A percentile compares a stretch with the other conserved stretches of the same genome.
Conservation (phyloP, 2,329 filamentous ascomycete genomes). For the Arthrobotrys iridis region DNA sequence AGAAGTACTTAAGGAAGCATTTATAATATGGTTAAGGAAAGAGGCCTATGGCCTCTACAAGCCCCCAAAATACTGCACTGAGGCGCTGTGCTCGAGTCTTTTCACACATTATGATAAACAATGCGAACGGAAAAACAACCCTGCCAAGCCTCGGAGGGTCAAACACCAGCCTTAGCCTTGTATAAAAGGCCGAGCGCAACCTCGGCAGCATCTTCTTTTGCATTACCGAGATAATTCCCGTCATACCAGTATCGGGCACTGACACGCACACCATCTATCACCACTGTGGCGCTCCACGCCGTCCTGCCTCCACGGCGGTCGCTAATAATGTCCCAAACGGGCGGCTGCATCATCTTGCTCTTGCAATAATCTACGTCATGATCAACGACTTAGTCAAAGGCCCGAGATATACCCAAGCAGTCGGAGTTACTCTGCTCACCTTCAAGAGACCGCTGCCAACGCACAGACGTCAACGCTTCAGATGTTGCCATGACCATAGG, state of each 20-base stretch:
- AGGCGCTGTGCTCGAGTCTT: no score
- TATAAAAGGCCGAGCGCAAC: slow-evolving; percentile 69
- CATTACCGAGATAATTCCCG: slow-evolving; percentile 85
- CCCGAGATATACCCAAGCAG: background rate
- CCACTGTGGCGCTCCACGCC: slow-evolving; percentile 66
- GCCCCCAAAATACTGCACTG: no score
- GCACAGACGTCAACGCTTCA: background rate
- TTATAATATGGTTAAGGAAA: no score
- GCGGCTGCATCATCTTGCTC: slow-evolving; percentile 13
- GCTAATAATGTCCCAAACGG: slow-evolving; percentile 39
- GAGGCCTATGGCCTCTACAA: no score
- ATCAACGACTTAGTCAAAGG: background rate
- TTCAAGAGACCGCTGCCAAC: slow-evolving; percentile 50
- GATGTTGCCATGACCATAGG: slow-evolving; percentile 17
- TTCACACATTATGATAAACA: background rate
- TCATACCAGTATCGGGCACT: slow-evolving; percentile 91
- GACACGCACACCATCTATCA: slow-evolving; percentile 71
- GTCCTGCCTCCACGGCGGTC: slow-evolving; percentile 53
- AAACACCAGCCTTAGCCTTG: background rate
- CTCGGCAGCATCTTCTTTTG: slow-evolving; percentile 90
- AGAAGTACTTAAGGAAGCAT: no score
- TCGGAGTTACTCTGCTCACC: slow-evolving; percentile 19
- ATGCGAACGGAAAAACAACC: background rate
- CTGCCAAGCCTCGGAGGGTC: background rate
- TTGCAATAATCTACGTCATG: slow-evolving; percentile 38